Base-by-base conservation (phyloP, 306 rosid genomes). In the Cyclanthera cordifolia region DNA sequence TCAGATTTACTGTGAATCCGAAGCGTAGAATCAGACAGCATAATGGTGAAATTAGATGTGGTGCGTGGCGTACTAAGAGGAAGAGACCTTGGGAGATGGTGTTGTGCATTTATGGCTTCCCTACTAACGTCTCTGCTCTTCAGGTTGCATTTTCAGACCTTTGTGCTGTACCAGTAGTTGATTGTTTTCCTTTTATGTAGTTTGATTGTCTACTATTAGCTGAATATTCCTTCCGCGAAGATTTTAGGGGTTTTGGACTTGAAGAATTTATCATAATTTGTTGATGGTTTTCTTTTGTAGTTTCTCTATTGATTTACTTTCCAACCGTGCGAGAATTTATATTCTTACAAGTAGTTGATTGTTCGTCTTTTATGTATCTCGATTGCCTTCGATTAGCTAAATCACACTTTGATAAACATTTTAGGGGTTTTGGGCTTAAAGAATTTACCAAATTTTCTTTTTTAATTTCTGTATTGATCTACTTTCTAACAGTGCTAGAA, bases 71-170 rank as follows among this genome's bases (percentile, higher is more conserved):
- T 37, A 90, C 97, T 8, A 94, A 88, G 85, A 82, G 73, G 80
- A 85, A 59, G 70, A 71, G 99, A 20, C 97, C 99, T 17, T 94
- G 99, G 97, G 99, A 94, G 74, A 94, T 94, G 99, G 95, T 86
- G 65, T 73, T 90, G 64, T 94, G 99, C 79, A 81, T 94, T 72
- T 84, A 90, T 74, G 97, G 97, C 20, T 94, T 94, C 79, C 99
- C 96, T 50, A 86, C 97, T 10, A 85, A 88, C 28, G 87, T 90
- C 48, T 75, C 95, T 52, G 99, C 99, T 41, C 95, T 94, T n/a
- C 97, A 94, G 99, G 99, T 94, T 23, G 24, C 23, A 23, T 66
- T 46, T 43, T 54, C 39, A 2, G 39, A 5, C 53, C 53, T 48
- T 24, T 45, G 7, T 45, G 53, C 70, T 64, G 5, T 21, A 39